phyloP scores from a whole-genome alignment of 805 yeast species.

The Metschnikowia corniflorae region DNA sequence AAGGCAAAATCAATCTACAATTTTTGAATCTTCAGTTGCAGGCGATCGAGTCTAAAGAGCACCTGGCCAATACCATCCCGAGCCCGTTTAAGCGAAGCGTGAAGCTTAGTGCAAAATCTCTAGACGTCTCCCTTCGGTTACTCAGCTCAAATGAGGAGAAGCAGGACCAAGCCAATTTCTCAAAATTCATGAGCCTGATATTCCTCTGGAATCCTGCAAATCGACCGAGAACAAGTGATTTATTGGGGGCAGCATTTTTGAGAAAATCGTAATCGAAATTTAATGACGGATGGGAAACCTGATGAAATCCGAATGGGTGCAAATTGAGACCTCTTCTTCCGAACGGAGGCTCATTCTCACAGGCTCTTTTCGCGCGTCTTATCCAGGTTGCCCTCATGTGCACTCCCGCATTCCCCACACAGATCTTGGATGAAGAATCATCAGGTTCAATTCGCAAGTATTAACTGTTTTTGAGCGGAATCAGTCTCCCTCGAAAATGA shows the following conservation, averaged over 20 bases:
- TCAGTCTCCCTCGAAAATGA: conserved; percentile 2
- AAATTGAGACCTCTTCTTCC: no score
- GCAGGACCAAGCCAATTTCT: conserved; percentile 17
- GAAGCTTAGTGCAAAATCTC: conserved; percentile 26
- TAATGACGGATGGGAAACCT: no score
- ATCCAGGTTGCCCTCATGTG: no score
- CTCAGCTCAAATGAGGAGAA: conserved; percentile 14
- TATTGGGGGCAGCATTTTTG: conserved; percentile 11
- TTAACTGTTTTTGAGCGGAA: no score
- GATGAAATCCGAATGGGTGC: no score
- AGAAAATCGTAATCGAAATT: no score
- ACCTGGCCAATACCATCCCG: neutral
- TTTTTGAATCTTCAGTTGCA: conserved; percentile 28
- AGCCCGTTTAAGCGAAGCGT: conserved; percentile 21
- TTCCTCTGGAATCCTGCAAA: conserved; percentile 35
- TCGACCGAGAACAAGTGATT: conserved; percentile 12
- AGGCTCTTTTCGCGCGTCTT: no score
- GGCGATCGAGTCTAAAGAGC: conserved; percentile 9
- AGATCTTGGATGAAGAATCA: no score
- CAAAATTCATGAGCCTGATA: conserved; percentile 27
- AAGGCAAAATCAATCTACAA: conserved; percentile 36
- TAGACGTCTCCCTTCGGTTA: conserved; percentile 30
- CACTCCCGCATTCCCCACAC: no score
- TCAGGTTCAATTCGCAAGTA: no score
- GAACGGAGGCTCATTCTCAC: no score